phyloP scores from a whole-genome alignment of 306 rosid species.

The Calophaca sinica region DNA sequence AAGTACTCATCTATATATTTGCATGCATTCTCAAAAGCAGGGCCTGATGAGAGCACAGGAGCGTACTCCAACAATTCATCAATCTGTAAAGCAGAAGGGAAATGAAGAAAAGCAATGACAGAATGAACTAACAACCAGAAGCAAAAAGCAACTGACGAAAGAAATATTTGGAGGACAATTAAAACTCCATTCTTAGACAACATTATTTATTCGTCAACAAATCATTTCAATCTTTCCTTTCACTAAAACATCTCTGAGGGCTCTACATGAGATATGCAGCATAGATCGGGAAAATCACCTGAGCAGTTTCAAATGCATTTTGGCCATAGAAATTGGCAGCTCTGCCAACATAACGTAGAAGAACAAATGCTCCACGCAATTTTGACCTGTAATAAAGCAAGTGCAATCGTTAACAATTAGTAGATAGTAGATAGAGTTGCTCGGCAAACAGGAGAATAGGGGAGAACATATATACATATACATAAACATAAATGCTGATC shows the following conservation, averaged over 20 bases:
- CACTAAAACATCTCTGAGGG: slow-evolving; percentile 29
- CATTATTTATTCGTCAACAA: neutral
- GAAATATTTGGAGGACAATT: neutral
- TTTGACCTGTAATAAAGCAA: slow-evolving; percentile 56
- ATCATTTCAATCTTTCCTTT: slow-evolving; percentile 12
- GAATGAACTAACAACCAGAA: slow-evolving; percentile 23
- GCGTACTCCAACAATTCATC: slow-evolving; percentile 88
- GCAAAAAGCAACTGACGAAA: neutral
- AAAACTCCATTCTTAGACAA: slow-evolving; percentile 22
- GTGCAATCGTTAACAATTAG: slow-evolving; percentile 22
- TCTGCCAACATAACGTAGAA: slow-evolving; percentile 74
- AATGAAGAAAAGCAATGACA: neutral
- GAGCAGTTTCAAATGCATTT: slow-evolving; percentile 66
- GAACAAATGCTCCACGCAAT: slow-evolving; percentile 68
- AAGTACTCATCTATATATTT: slow-evolving; percentile 73
- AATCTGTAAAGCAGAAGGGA: slow-evolving; percentile 55
- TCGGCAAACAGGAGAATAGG: neutral
- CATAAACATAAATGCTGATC: neutral
- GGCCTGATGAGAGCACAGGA: slow-evolving; percentile 70
- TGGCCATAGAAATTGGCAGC: slow-evolving; percentile 71
- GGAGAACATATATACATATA: neutral
- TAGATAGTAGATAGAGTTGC: neutral
- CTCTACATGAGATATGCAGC: neutral
- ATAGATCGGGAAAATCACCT: slow-evolving; percentile 57
- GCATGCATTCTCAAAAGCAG: slow-evolving; percentile 87